Base-by-base conservation (phyloP, 202 grass and related monocot species). In the Elaeis oleifera region DNA sequence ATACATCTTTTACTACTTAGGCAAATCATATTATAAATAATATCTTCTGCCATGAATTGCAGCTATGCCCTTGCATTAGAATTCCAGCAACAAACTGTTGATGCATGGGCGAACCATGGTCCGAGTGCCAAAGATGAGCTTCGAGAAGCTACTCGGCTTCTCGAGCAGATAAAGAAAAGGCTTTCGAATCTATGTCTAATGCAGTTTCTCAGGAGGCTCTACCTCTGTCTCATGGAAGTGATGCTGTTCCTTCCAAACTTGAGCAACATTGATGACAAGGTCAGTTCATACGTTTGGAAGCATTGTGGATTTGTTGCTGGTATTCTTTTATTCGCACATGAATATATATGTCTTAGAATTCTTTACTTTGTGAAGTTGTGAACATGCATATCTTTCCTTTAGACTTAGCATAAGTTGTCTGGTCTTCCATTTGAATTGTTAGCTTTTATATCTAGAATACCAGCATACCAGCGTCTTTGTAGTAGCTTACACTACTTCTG, bases 51-150 rank as follows among this genome's bases (percentile, higher is more conserved):
- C 59, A 22, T 49, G 21, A 16, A 63, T 19, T 84, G 65, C 82
- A 97, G 94, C 27, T 92, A 89, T 79, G 1, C 79, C 24, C 18
- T 92, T 70, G 94, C 88, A 53, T 70, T 89, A 82, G 77, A 89
- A 26, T 86, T 97, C 68, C 92, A 97, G 73, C 79, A 86, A 65
- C 61, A 31, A 72, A 84, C 91, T 29, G 54, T 86, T 60, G 79
- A 81, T 79, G 84, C 88, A 51, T 97, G 92, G 92, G 68, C 56
- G 56, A 91, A 67, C 66, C 84, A 97, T 85, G 92, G 87, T 17
- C 61, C 76, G 4, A 75, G 75, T 48, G 88, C 72, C 28, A 78
- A 32, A 67, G 94, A 92, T 23, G 79, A 89, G 71, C 74, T 92
- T 70, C 80, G 75, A 71, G 79, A 84, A 86, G 88, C 94, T 70